These are phyloP conservation scores for Botrytis paeoniae DNA, from an alignment of 2,329 filamentous ascomycete genomes.

Conservation along the genomic window DNA sequence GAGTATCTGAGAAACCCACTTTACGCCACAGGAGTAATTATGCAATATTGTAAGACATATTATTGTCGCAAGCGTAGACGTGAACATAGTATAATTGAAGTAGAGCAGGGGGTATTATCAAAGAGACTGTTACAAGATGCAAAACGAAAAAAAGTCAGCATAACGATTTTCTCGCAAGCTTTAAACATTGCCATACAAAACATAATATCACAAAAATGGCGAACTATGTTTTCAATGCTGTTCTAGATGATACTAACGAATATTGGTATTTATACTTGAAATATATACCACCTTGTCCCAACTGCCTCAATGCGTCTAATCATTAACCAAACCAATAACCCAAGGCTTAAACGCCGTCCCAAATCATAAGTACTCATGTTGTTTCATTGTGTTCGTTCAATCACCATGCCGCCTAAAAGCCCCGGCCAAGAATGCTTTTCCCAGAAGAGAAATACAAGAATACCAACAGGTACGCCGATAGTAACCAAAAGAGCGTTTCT, in stretches of 20 bases:
- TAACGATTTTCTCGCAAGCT: background rate
- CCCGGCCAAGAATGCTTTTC: background rate
- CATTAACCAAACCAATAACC: background rate
- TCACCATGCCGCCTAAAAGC: background rate
- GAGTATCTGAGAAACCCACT: background rate
- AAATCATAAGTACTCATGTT: background rate
- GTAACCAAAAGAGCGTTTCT: background rate
- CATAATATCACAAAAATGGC: background rate
- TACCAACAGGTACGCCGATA: background rate
- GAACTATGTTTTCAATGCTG: background rate
- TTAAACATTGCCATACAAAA: background rate
- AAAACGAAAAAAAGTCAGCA: background rate
- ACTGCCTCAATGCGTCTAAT: background rate
- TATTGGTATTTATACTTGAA: background rate
- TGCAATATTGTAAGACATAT: background rate
- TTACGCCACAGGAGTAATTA: background rate
- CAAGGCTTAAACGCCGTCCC: background rate
- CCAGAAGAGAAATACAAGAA: background rate
- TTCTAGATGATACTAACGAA: background rate
- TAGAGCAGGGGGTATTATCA: background rate
- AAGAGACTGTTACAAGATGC: background rate
- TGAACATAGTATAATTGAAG: background rate
- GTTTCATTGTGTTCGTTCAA: background rate
- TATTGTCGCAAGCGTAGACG: background rate
- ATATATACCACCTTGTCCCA: background rate